Base-by-base conservation (phyloP, 192 early-diverging fungal species). In the Coemansia sp. region DNA sequence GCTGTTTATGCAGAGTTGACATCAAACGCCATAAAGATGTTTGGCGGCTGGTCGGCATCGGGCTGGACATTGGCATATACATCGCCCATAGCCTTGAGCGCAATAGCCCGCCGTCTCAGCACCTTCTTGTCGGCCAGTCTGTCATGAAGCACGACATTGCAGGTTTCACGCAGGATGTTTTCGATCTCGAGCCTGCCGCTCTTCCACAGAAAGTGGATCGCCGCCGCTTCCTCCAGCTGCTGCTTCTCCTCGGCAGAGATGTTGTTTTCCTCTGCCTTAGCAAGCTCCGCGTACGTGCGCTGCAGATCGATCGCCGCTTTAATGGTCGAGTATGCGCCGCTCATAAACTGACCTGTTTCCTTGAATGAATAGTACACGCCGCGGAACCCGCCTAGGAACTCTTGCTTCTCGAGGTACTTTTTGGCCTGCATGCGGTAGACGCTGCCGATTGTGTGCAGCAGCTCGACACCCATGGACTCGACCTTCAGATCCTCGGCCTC, bases 101-200 rank as follows among this genome's bases (percentile, higher is more conserved):
- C 97, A 59, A 83, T 83, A 0, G 91, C 90, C 28, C 95, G 84
- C 70, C 89, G 83, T 59, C 79, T 62, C 47, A 83, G 57, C 1
- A 82, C 70, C 55, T 85, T 77, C 70, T 86, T 87, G 48, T 79
- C 55, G 6, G 79, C 83, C 36, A 44, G 67, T 30, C 84, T 75
- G 68, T 96, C 94, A 42, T 86, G 81, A 54, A 97, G 76, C 23
- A 92, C 87, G 10, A 68, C 58, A 62, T 95, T 95, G 77, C 97
- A 99, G 4, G 96, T 95, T 62, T 95, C 92, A 47, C 94, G 83
- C 55, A 97, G 71, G 11, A 96, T 93, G 64, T 85, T 86, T 70
- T 98, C 94, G 45, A 99, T 94, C 67, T 99, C 97, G 61, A 99
- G 72, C 64, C 96, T 95, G 50, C 88, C 91, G 22, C 92, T 93